phyloP scores from a whole-genome alignment of 2,329 filamentous ascomycete genomes.

The Pseudogymnoascus sp. region DNA sequence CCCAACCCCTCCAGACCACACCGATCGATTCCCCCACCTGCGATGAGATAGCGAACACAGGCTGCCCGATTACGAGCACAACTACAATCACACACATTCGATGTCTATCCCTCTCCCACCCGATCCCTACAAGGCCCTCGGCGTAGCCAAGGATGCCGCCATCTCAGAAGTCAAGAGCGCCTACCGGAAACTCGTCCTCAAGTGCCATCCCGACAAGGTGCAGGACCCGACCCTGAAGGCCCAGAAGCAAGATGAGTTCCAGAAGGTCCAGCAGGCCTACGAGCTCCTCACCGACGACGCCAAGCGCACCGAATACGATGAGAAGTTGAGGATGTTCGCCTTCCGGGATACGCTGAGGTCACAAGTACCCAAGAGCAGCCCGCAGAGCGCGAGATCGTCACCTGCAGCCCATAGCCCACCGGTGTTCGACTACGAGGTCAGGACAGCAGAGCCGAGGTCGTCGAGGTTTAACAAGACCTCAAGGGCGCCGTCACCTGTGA shows the following conservation, averaged over 20 bases:
- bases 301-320: conserved; percentile 68
- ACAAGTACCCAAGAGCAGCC: conserved; percentile 34
- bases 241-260: conserved; percentile 77
- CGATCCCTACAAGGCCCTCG: conserved; percentile 74
- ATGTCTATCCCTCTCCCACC: conserved; percentile 23
- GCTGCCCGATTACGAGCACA: conserved; percentile 1
- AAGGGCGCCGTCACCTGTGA: not conserved
- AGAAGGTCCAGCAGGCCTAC: conserved; percentile 86
- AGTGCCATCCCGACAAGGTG: conserved; percentile 87
- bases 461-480: conserved; percentile 28
- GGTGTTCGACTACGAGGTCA: conserved; percentile 37
- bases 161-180: conserved; percentile 65
- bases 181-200: conserved; percentile 78
- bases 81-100: not conserved
- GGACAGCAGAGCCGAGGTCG: conserved; percentile 41
- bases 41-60: not conserved
- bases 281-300: conserved; percentile 76
- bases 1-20: not conserved
- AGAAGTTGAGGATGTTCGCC: conserved; percentile 58
- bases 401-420: conserved; percentile 25
- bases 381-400: conserved; percentile 17
- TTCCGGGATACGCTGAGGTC: conserved; percentile 40
- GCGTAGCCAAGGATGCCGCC: conserved; percentile 64
- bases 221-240: conserved; percentile 60
- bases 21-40: not conserved